phyloP scores from a whole-genome alignment of 2,329 filamentous ascomycete species.

The Septoria petroselini region DNA sequence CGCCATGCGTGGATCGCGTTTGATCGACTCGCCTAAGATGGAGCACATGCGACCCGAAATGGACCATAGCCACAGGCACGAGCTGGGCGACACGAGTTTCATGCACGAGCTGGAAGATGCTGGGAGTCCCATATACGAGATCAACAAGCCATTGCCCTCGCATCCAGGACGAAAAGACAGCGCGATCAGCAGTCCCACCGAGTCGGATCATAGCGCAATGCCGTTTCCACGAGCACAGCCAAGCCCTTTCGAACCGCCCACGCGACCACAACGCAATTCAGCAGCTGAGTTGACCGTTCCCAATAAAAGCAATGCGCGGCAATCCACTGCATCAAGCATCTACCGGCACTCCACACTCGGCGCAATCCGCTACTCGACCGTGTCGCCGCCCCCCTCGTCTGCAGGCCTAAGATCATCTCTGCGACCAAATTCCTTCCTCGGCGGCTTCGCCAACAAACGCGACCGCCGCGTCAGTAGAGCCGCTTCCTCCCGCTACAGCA shows the following conservation, averaged over 20 bases:
- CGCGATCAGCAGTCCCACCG: slow-evolving; percentile 1
- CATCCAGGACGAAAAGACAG: slow-evolving; percentile 13
- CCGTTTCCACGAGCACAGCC: not conserved
- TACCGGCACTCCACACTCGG: slow-evolving; percentile 10
- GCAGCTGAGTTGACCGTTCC: not conserved
- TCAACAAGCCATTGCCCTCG: slow-evolving; percentile 12
- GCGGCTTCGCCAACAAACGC: slow-evolving; percentile 1
- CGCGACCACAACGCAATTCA: slow-evolving; percentile 8
- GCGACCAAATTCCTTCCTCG: not conserved
- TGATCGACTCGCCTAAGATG: not conserved
- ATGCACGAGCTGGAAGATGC: slow-evolving; percentile 6
- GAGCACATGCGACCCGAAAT: not conserved
- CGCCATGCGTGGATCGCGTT: not conserved
- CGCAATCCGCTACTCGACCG: slow-evolving; percentile 4
- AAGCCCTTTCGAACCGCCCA: slow-evolving; percentile 1
- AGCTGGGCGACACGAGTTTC: slow-evolving; percentile 3
- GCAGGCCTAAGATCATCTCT: slow-evolving; percentile 1
- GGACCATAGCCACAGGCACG: slow-evolving; percentile 3
- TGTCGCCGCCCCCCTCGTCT: not conserved
- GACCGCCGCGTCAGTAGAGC: slow-evolving; percentile 7
- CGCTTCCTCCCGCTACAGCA: slow-evolving; percentile 1
- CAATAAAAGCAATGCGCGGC: not conserved
- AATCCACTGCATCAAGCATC: not conserved
- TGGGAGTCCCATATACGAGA: slow-evolving; percentile 3
- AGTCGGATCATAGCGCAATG: not conserved